Evolutionary conservation across 495 filamentous ascomycete genomes (phyloP), one percentile per base, ranked within the genome.

Genomic region (Penicillium paxilli): DNA sequence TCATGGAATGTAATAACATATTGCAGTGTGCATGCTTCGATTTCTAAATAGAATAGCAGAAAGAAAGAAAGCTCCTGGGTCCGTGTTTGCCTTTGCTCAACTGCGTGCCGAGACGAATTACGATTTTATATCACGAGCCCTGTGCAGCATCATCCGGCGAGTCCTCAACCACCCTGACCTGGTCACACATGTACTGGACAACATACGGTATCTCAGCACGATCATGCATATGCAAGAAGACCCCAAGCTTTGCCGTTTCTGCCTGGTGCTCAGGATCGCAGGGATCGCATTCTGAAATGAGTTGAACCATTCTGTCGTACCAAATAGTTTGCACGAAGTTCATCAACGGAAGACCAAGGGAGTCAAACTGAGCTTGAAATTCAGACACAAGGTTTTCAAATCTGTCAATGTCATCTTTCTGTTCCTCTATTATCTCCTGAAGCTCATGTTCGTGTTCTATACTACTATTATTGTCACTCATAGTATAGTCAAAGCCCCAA

Each of bases 331-430:
- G 40, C 26, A 53, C 23, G 30, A 53, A 53, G 22, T 53, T 41
- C 50, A 35, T 46, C 26, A 53, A 38, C 19, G 41, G 40, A 35
- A 53, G 50, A 14, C 28, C 25, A 24, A 53, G 26, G 25, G 26
- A 41, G 37, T 38, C 41, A 30, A 53, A 53, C 28, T 45, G 41
- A 37, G 50, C 17, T 20, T 23, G 21, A 37, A 53, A 53, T 37
- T 53, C 50, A 46, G 26, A 46, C 21, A 53, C 50, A 46, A 53
- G 50, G 4, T 46, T 46, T 37, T 53, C 42, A 46, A 46, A 44
- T 23, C 37, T 35, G 12, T 37, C 41, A 46, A 46, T 5, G 9
- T 5, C 2, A 12, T 22, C 16, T 46, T 38, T 46, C 41, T 53
- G 41, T 24, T 53, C 50, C 14, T 53, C 50, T 30, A 22, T 45